phyloP scores from a whole-genome alignment of 1,284 basidiomycete species.

The Melampsora occidentalis region DNA sequence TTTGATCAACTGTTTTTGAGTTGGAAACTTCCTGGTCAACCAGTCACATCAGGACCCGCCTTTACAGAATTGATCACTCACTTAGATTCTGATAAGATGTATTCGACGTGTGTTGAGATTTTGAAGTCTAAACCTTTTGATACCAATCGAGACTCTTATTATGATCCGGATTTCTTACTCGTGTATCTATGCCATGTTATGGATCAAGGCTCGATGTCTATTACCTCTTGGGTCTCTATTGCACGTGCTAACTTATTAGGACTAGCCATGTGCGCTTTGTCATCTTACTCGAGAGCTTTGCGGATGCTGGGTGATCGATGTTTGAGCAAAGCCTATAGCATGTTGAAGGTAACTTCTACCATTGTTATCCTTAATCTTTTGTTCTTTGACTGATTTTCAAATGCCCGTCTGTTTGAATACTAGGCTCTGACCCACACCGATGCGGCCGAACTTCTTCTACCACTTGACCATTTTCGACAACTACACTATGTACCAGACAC shows the following conservation, averaged over 20 bases:
- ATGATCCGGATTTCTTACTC: constrained; percentile 77
- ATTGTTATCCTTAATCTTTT: constrained; percentile 57
- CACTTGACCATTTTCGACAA: constrained; percentile 44
- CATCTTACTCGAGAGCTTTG: constrained; percentile 65
- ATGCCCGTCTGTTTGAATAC: not conserved
- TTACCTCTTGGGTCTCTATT: constrained; percentile 76
- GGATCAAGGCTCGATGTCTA: constrained; percentile 60
- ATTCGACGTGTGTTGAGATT: constrained; percentile 22
- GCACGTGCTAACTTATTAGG: constrained; percentile 76
- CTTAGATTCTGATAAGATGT: constrained; percentile 42
- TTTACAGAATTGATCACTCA: constrained; percentile 1
- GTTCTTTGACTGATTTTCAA: constrained; percentile 59
- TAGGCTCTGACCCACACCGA: constrained; percentile 38
- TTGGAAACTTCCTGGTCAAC: constrained; percentile 26
- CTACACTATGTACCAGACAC: constrained; percentile 11
- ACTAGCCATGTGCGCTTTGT: constrained; percentile 69
- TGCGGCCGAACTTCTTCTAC: constrained; percentile 39
- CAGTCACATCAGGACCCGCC: not conserved
- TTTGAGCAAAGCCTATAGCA: constrained; percentile 52
- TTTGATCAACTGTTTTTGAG: constrained; percentile 15
- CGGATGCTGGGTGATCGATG: constrained; percentile 53
- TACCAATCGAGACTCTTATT: constrained; percentile 52
- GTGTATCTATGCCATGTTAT: constrained; percentile 65
- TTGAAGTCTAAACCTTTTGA: not conserved
- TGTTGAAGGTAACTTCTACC: constrained; percentile 49